phyloP scores from a whole-genome alignment of 495 filamentous ascomycete species.

The Aspergillus nanangensis region DNA sequence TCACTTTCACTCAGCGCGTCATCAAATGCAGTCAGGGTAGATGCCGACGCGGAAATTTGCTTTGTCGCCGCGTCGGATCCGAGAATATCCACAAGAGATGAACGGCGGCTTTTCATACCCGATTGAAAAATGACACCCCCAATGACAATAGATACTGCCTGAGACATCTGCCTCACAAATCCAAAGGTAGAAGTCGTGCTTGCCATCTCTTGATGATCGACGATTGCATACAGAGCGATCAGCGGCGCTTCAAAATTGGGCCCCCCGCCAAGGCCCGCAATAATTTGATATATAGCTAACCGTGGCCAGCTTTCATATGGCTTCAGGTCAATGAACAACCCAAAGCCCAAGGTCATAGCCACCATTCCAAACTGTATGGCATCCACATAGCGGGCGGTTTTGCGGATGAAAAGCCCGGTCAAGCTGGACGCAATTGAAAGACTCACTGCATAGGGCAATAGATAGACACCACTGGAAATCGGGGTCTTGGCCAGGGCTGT shows the following conservation, averaged over 20 bases:
- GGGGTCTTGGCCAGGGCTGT: slow-evolving; percentile 58
- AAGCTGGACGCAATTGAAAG: slow-evolving; percentile 53
- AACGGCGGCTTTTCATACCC: not conserved
- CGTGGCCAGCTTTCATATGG: slow-evolving; percentile 50
- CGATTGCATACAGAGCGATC: slow-evolving; percentile 39
- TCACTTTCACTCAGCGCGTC: not conserved
- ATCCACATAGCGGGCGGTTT: slow-evolving; percentile 43
- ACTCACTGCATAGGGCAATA: slow-evolving; percentile 63
- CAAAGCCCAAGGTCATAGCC: slow-evolving; percentile 56
- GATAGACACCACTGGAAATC: slow-evolving; percentile 64
- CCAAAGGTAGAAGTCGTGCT: slow-evolving; percentile 33
- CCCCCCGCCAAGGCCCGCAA: slow-evolving; percentile 55
- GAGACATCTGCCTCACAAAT: not conserved
- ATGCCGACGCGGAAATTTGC: not conserved
- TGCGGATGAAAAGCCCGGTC: slow-evolving; percentile 45
- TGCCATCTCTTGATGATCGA: slow-evolving; percentile 29
- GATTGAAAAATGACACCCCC: slow-evolving; percentile 5
- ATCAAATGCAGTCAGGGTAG: not conserved
- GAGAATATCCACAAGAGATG: not conserved
- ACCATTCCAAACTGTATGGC: slow-evolving; percentile 53
- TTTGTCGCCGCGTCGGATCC: not conserved
- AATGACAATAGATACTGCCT: slow-evolving; percentile 4
- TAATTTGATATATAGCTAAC: slow-evolving; percentile 52
- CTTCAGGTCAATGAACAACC: slow-evolving; percentile 59
- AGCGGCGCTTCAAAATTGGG: slow-evolving; percentile 60